These are phyloP conservation scores for Taiwanofungus camphoratus DNA, from an alignment of 1,284 basidiomycete genomes.

Conservation along the genomic window DNA sequence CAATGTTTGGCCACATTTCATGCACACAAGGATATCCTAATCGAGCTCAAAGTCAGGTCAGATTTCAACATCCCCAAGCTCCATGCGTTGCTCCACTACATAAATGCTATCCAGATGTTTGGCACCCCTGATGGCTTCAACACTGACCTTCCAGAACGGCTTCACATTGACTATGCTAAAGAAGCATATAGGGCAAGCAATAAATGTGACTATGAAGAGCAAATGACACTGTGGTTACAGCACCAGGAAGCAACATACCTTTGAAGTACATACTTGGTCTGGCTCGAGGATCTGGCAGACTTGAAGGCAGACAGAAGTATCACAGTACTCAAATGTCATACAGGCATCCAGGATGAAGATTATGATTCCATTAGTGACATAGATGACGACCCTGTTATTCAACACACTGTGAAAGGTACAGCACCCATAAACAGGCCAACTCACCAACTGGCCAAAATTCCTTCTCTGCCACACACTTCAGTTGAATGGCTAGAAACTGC, in stretches of 20 bases:
- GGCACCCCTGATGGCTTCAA: slow-evolving; percentile 30
- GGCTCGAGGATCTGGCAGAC: not conserved
- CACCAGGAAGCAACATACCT: slow-evolving; percentile 13
- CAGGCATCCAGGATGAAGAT: not conserved
- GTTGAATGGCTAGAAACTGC: slow-evolving; percentile 13
- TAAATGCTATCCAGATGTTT: slow-evolving; percentile 20
- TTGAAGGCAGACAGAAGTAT: not conserved
- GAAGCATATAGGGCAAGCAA: slow-evolving; percentile 24
- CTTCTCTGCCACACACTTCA: slow-evolving; percentile 5
- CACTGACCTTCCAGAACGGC: slow-evolving; percentile 23
- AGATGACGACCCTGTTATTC: not conserved
- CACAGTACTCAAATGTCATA: too few relatives aligned
- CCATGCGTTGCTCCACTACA: slow-evolving; percentile 30
- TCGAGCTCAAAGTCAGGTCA: slow-evolving; percentile 16
- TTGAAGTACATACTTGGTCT: not conserved
- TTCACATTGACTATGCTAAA: slow-evolving; percentile 27
- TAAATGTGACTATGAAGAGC: slow-evolving; percentile 20
- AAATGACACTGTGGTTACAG: slow-evolving; percentile 27
- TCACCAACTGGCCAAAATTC: not conserved
- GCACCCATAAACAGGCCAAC: not conserved
- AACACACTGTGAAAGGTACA: not conserved
- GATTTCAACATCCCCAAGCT: slow-evolving; percentile 37
- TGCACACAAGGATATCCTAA: slow-evolving; percentile 17
- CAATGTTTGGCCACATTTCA: slow-evolving; percentile 20
- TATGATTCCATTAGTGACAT: not conserved